Conservation (phyloP, 1,139 yeast genomes). For the Yamadazyma sp. region DNA sequence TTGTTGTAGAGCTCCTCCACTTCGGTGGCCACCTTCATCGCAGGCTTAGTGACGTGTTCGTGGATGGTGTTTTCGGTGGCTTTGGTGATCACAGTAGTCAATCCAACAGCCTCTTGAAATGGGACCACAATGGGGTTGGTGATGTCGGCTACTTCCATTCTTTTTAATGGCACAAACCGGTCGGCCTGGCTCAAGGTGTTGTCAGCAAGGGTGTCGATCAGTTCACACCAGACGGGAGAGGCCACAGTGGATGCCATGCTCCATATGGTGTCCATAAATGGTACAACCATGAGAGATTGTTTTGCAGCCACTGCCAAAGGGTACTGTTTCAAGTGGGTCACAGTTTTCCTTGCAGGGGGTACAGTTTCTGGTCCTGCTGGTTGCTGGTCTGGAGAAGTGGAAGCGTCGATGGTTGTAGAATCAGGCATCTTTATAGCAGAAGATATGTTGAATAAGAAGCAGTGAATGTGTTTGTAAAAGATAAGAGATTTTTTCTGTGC, state of each 20-base stretch:
- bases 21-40: conserved; percentile 36
- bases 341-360: conserved; percentile 7
- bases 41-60: conserved; percentile 32
- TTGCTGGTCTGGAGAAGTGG: neutral
- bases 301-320: conserved; percentile 14
- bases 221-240: conserved; percentile 18
- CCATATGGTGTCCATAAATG: conserved; percentile 8
- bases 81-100: conserved; percentile 9
- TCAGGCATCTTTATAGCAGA: conserved; percentile 2
- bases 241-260: conserved; percentile 7
- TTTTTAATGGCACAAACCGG: conserved; percentile 34
- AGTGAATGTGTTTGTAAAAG: neutral
- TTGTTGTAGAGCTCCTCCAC: conserved; percentile 39
- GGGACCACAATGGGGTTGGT: conserved; percentile 48
- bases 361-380: neutral
- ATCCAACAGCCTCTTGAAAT: conserved; percentile 13
- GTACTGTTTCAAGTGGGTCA: conserved; percentile 16
- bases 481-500: neutral
- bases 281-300: conserved; percentile 10
- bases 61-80: conserved; percentile 24
- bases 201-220: conserved; percentile 33
- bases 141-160: conserved; percentile 38
- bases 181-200: conserved; percentile 37
- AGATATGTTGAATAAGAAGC: conserved; percentile 1
- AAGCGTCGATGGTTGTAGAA: neutral